A percentile compares a stretch with the other conserved stretches of the same genome.
Evolutionary conservation across 1,139 yeast species (phyloP).

Genomic region (Fermentozyma sake): DNA sequence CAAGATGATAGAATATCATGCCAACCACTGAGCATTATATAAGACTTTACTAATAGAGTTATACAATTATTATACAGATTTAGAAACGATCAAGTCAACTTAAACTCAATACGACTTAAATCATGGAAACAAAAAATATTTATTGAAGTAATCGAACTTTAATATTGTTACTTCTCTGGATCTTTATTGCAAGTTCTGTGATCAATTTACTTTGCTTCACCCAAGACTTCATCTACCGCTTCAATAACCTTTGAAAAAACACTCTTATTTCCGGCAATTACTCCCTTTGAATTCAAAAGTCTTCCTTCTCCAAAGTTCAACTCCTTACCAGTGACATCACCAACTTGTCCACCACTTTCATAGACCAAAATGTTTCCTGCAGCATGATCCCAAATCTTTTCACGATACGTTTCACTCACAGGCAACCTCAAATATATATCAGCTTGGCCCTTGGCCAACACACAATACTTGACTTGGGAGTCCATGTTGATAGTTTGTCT

Average conservation of each 20-base stretch:
- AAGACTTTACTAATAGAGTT: too few relatives aligned
- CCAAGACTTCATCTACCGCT: constrained; percentile 38
- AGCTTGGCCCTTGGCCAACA: constrained; percentile 86
- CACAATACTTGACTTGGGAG: constrained; percentile 94
- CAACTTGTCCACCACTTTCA: constrained; percentile 90
- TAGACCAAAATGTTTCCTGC: constrained; percentile 83
- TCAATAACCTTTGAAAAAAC: constrained; percentile 60
- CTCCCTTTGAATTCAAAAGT: constrained; percentile 77
- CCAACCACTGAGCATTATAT: too few relatives aligned
- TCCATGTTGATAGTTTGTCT: constrained; percentile 67
- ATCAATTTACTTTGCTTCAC: too few relatives aligned
- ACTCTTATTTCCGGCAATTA: constrained; percentile 75
- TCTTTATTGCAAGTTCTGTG: too few relatives aligned
- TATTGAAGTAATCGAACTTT: too few relatives aligned
- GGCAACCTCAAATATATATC: constrained; percentile 91
- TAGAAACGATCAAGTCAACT: too few relatives aligned
- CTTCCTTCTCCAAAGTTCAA: constrained; percentile 89
- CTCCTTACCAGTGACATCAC: constrained; percentile 70
- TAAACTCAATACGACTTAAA: too few relatives aligned
- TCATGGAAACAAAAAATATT: too few relatives aligned
- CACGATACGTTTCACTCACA: constrained; percentile 67
- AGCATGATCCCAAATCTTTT: constrained; percentile 98
- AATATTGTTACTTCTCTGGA: too few relatives aligned
- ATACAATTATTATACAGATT: background rate
- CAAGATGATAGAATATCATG: too few relatives aligned